phyloP scores from a whole-genome alignment of 1,284 basidiomycete genomes.

The Ceratobasidium sp. region DNA sequence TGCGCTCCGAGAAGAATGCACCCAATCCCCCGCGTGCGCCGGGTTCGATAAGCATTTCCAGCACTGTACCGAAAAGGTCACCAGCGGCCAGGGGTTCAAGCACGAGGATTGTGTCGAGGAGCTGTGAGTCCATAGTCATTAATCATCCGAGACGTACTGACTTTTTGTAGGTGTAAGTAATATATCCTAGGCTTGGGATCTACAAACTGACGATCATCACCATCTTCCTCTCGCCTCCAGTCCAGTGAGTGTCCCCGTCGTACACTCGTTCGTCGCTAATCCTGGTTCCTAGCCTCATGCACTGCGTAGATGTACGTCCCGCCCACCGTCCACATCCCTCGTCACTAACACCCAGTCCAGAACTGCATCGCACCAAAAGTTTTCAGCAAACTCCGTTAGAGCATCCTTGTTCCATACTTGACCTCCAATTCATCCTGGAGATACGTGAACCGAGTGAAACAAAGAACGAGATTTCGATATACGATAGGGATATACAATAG shows the following conservation, averaged over 20 bases:
- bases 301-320: conserved; percentile 82
- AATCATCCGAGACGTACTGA: conserved; percentile 39
- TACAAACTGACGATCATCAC: conserved; percentile 38
- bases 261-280: too few relatives aligned
- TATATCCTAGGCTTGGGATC: too few relatives aligned
- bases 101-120: conserved; percentile 93
- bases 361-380: conserved; percentile 83
- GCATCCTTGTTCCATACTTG: neutral
- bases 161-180: conserved; percentile 63
- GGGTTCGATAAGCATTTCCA: conserved; percentile 84
- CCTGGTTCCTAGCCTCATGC: conserved; percentile 83
- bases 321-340: conserved; percentile 22
- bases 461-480: too few relatives aligned
- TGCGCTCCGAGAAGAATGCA: conserved; percentile 78
- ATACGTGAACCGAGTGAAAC: too few relatives aligned
- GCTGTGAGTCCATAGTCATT: conserved; percentile 60
- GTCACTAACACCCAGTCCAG: conserved; percentile 55
- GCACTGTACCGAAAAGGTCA: conserved; percentile 89
- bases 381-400: conserved; percentile 66
- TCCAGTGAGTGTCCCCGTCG: conserved; percentile 80
- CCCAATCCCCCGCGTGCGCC: conserved; percentile 73
- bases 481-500: conserved; percentile 1
- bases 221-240: conserved; percentile 54
- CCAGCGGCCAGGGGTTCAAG: conserved; percentile 82
- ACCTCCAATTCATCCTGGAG: too few relatives aligned